Conservation (phyloP, 139 green algal genomes). For the Micractinium sp. region DNA sequence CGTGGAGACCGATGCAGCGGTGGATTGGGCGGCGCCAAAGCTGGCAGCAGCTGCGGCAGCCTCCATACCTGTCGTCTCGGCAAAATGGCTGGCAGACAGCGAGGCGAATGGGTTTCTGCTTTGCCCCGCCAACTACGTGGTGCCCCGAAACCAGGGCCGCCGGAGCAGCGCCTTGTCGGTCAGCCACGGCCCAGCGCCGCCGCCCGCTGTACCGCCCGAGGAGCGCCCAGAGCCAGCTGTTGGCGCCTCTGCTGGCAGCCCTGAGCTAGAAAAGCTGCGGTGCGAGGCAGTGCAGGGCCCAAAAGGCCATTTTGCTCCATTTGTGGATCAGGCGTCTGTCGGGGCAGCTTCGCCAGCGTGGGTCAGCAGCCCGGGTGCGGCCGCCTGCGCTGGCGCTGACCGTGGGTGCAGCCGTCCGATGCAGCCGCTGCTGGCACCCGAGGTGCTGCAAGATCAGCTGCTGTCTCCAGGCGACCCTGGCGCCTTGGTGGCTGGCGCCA, state of each 20-base stretch:
- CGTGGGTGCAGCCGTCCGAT: not conserved
- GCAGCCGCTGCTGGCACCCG: not conserved
- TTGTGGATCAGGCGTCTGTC: no score
- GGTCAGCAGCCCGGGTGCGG: no score
- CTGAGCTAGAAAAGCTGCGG: not conserved
- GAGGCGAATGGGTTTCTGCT: constrained; percentile 10
- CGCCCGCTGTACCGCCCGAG: not conserved
- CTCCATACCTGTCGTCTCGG: not conserved
- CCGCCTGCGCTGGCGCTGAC: not conserved
- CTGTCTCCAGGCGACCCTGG: not conserved
- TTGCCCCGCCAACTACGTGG: not conserved
- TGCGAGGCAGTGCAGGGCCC: not conserved
- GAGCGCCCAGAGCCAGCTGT: not conserved
- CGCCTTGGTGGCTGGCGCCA: not conserved
- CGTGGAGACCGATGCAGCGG: not conserved
- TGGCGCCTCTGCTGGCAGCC: not conserved
- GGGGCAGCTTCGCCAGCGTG: no score
- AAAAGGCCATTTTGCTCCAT: no score
- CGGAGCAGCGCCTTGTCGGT: constrained; percentile 14
- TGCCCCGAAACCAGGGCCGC: not conserved
- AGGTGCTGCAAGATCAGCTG: not conserved
- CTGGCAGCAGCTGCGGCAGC: not conserved
- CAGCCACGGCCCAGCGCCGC: not conserved
- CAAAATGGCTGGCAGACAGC: constrained; percentile 7
- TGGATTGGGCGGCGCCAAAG: constrained; percentile 16